phyloP scores from a whole-genome alignment of 805 yeast species.

The Wickerhamiella siamensis region DNA sequence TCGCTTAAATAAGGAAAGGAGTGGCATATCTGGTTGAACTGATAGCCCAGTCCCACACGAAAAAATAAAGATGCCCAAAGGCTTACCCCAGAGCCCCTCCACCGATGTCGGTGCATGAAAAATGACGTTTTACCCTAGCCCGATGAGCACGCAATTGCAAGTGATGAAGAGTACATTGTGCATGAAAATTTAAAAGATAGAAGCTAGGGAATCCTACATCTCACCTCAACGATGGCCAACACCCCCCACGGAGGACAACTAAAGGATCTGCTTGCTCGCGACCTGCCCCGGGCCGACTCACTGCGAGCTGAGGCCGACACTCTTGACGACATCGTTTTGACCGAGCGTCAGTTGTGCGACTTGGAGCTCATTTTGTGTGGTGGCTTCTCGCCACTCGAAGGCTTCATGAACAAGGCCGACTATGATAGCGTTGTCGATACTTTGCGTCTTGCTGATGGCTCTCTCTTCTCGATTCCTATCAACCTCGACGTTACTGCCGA shows the following conservation, averaged over 20 bases:
- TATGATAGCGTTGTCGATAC: conserved; percentile 51
- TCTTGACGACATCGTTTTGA: conserved; percentile 35
- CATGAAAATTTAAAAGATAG: neutral
- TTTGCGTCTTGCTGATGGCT: conserved; percentile 60
- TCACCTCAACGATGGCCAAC: conserved; percentile 26
- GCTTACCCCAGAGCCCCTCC: no score
- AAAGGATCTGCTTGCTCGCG: conserved; percentile 76
- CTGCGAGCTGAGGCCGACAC: conserved; percentile 44
- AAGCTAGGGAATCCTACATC: neutral
- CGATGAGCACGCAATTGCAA: neutral
- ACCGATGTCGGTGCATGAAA: no score
- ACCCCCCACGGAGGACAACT: conserved; percentile 86
- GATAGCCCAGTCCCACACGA: no score
- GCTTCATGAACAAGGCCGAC: conserved; percentile 55
- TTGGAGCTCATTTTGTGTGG: conserved; percentile 83
- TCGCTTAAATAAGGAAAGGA: no score
- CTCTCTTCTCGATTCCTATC: conserved; percentile 86
- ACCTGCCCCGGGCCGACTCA: conserved; percentile 41
- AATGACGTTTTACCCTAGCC: neutral
- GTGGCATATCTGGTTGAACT: no score
- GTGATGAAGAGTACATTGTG: neutral
- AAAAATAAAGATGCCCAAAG: no score
- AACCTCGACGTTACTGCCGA: conserved; percentile 58
- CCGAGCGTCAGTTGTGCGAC: conserved; percentile 87
- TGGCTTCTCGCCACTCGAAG: conserved; percentile 79